A percentile compares a stretch with the other conserved stretches of the same genome.
These are phyloP conservation scores for Fonsecaea erecta DNA, from an alignment of 2,329 filamentous ascomycete genomes.

Conservation along the genomic window DNA sequence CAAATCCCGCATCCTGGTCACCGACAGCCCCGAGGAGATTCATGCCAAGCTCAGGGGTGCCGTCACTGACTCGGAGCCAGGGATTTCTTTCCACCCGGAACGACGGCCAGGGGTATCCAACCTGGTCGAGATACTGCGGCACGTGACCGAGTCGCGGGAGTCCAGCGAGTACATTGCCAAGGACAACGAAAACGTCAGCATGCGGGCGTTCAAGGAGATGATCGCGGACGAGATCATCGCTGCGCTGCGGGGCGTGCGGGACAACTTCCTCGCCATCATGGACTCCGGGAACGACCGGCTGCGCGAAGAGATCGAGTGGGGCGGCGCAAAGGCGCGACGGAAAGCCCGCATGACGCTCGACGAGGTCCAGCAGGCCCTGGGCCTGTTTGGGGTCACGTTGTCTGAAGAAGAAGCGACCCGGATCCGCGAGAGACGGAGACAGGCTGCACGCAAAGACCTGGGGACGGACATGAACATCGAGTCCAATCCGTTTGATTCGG, in stretches of 20 bases:
- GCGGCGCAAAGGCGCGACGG: slow-evolving; percentile 25
- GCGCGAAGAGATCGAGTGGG: slow-evolving; percentile 22
- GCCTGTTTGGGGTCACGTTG: slow-evolving; percentile 14
- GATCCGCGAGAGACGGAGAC: slow-evolving; percentile 1
- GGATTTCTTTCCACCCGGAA: slow-evolving; percentile 73
- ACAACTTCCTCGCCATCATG: slow-evolving; percentile 31
- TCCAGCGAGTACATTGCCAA: slow-evolving; percentile 53
- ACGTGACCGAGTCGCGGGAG: slow-evolving; percentile 59
- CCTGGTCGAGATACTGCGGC: slow-evolving; percentile 76
- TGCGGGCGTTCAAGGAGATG: slow-evolving; percentile 67
- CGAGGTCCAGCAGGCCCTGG: slow-evolving; percentile 24
- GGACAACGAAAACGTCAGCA: slow-evolving; percentile 51
- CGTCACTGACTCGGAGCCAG: slow-evolving; percentile 71
- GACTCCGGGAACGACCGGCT: slow-evolving; percentile 20
- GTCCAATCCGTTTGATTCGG: slow-evolving; percentile 1
- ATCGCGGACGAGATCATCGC: slow-evolving; percentile 63
- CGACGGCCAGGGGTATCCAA: slow-evolving; percentile 83
- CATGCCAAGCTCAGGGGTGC: slow-evolving; percentile 71
- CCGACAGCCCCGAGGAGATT: slow-evolving; percentile 69
- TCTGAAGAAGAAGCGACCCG: slow-evolving; percentile 6
- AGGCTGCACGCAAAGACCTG: not conserved
- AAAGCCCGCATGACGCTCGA: slow-evolving; percentile 25
- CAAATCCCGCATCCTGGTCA: slow-evolving; percentile 80
- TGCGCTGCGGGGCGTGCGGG: slow-evolving; percentile 48
- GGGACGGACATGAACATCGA: slow-evolving; percentile 1